Evolutionary conservation across 768 basidiomycete genomes (phyloP).

Genomic region (Lentinula lateritia): DNA sequence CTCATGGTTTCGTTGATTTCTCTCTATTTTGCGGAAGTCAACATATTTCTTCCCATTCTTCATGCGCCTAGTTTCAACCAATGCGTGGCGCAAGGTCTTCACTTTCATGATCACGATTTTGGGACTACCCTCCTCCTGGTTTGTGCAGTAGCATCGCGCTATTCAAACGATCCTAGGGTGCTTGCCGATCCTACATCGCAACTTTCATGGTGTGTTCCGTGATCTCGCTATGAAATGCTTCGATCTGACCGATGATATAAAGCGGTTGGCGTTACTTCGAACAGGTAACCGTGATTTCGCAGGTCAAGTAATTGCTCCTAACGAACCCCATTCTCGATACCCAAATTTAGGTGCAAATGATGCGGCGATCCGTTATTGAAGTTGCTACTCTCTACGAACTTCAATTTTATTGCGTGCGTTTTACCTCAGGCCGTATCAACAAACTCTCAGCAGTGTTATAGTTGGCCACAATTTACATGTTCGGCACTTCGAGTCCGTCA

Average conservation of each 20-base stretch:
- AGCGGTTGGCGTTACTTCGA: constrained; percentile 39
- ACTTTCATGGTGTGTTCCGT: constrained; percentile 16
- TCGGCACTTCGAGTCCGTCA: constrained; percentile 30
- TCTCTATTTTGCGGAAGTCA: constrained; percentile 41
- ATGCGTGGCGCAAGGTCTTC: constrained; percentile 27
- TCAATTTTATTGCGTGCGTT: constrained; percentile 29
- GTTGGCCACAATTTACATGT: constrained; percentile 26
- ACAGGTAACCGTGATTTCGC: constrained; percentile 11
- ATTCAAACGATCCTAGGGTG: constrained; percentile 38
- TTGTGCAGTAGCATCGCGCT: constrained; percentile 45
- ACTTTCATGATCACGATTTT: constrained; percentile 34
- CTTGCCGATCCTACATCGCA: constrained; percentile 16
- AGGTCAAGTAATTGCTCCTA: neutral
- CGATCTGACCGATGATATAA: neutral
- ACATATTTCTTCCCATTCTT: constrained; percentile 36
- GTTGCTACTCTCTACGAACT: constrained; percentile 33
- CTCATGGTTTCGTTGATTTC: constrained; percentile 38
- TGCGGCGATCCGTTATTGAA: constrained; percentile 24
- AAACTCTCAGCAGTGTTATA: constrained; percentile 5
- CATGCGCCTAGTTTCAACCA: constrained; percentile 36
- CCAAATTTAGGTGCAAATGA: constrained; percentile 17
- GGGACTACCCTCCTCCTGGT: constrained; percentile 35
- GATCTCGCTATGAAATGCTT: neutral
- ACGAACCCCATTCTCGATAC: neutral
- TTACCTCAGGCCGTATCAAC: neutral